Conservation (phyloP, 2,329 filamentous ascomycete species). For the Trichoderma semiorbis region DNA sequence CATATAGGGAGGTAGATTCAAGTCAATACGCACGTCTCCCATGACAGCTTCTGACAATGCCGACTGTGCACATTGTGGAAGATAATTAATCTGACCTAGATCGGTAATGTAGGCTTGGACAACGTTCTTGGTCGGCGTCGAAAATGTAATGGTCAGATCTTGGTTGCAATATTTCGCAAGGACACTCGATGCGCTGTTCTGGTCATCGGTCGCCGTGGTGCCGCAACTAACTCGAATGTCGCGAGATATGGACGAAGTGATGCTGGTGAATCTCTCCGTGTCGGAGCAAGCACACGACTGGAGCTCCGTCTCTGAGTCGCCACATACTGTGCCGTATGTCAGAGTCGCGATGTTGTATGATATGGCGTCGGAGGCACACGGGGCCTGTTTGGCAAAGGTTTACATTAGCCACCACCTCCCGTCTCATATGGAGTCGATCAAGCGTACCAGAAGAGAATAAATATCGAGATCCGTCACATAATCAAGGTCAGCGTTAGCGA, state of each 20-base stretch:
- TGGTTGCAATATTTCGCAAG: constrained; percentile 50
- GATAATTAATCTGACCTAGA: constrained; percentile 39
- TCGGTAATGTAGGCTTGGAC: constrained; percentile 51
- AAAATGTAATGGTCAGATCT: constrained; percentile 35
- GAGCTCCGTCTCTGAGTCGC: constrained; percentile 41
- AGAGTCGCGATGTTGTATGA: constrained; percentile 42
- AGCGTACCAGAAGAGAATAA: constrained; percentile 39
- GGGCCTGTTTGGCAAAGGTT: constrained; percentile 36
- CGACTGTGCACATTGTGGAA: constrained; percentile 36
- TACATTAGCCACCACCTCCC: neutral
- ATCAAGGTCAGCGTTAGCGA: constrained; percentile 28
- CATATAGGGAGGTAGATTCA: neutral
- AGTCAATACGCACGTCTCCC: constrained; percentile 24
- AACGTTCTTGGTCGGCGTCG: constrained; percentile 38
- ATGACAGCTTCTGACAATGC: constrained; percentile 32
- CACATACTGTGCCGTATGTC: constrained; percentile 41
- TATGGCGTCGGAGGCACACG: constrained; percentile 47
- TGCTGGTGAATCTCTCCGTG: constrained; percentile 37
- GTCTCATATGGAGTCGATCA: too few relatives aligned
- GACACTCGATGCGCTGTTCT: constrained; percentile 45
- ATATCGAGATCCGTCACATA: constrained; percentile 45
- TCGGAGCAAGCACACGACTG: constrained; percentile 54
- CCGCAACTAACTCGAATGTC: constrained; percentile 44
- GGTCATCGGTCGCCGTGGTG: constrained; percentile 45
- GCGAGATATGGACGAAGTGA: constrained; percentile 38